These are phyloP conservation scores for Eucalyptus coolabah DNA, from an alignment of 345 rosid genomes.

Conservation along the genomic window DNA sequence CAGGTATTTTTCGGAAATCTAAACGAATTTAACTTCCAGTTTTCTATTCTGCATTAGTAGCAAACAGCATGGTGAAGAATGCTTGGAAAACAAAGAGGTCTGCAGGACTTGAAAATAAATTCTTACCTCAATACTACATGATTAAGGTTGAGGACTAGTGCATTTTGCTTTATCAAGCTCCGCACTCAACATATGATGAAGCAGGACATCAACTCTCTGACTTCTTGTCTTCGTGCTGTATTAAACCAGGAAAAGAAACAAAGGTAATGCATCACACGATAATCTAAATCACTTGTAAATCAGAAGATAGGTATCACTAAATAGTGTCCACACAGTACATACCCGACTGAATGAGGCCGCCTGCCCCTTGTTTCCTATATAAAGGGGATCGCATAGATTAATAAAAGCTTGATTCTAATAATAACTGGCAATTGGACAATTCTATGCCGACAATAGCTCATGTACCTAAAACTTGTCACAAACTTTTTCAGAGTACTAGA, in stretches of 20 bases:
- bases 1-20: neutral
- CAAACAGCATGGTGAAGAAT: neutral
- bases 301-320: neutral
- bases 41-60: neutral
- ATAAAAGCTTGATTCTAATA: neutral
- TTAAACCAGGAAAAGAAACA: neutral
- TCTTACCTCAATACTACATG: neutral
- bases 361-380: neutral
- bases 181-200: conserved; percentile 80
- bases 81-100: neutral
- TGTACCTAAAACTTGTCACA: neutral
- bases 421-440: neutral
- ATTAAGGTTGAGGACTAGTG: conserved; percentile 1
- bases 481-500: neutral
- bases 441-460: neutral
- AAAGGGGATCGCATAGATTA: neutral
- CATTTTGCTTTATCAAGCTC: conserved; percentile 29
- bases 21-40: neutral
- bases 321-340: neutral
- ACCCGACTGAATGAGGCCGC: conserved; percentile 53
- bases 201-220: conserved; percentile 81
- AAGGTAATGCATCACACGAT: neutral
- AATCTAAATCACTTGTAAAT: neutral
- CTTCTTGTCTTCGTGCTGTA: conserved; percentile 78
- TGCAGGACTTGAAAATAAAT: neutral